Evolutionary conservation across 2,329 filamentous ascomycete genomes (phyloP), one percentile per base, ranked within the genome.

Genomic region (Cladosporium halotolerans): DNA sequence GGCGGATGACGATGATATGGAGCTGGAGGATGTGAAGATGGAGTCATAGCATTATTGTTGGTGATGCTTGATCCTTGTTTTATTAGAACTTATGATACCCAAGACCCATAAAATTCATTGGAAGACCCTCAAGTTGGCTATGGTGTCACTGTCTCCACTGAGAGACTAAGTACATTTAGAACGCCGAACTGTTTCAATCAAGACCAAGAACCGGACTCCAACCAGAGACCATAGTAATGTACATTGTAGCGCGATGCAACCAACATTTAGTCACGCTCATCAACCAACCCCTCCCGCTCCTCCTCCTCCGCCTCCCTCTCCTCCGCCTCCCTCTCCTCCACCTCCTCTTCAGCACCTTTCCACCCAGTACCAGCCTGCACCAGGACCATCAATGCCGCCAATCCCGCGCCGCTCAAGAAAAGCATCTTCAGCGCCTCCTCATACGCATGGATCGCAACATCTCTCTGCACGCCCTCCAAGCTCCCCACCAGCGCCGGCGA

Each of bases 311-410:
- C 48, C 13, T 44, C 40, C 36, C 43, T 40, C n/a, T 28, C 9
- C 5, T 14, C 40, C 8, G 19, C 28, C 13, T 5, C 19, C 31
- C 11, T n/a, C 23, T 44, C 18, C 11, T 14, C 9, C 18, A 33
- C 18, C 45, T 64, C 62, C 33, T 62, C 64, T 36, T 65, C 62
- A 16, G 58, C 57, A 7, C 44, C 45, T 11, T 68, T 66, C 80
- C 80, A 83, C 2, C 82, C 82, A 1, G 80, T 80, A 1, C 75
- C 75, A 4, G 81, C 81, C 61, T 84, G 82, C 13, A 81, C 65
- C 2, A 77, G 58, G 1, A 77, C 69, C 58, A 79, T 76, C 2
- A 73, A 45, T 10, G 78, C 53, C 2, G 76, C 76, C 45, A 84
- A 60, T 0, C 68, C 74, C 13, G 75, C 73, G 1, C 74, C 79